Evolutionary conservation across 148 eudicot genomes (phyloP), one percentile per base, ranked within the genome.

Genomic region (Salicornia ramosissima): DNA sequence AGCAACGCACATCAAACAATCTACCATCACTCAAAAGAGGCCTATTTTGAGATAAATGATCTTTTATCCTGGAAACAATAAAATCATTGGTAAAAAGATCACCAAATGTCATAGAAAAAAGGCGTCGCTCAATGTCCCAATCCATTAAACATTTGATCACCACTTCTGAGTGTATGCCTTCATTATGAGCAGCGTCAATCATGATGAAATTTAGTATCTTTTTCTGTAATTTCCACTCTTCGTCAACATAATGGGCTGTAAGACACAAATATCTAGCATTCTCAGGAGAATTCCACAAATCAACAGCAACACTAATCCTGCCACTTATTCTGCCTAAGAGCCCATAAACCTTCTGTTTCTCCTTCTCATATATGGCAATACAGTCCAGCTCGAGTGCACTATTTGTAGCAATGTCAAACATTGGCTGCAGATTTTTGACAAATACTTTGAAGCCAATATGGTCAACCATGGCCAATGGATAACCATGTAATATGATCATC

Each of bases 401-500:
- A 45, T 85, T 82, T 52, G 78, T 85, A 47, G 80, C 73, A 63
- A 90, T 75, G 61, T 93, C 95, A 77, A 90, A 93, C 75, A 83
- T 45, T 28, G 98, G 98, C 79, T 93, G 98, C 47, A 93, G 85
- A 83, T 93, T 93, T 80, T 85, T 93, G 8, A 90, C 92, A 76
- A 93, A 93, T 67, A 82, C 77, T 72, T 88, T 93, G 71, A 93
- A 93, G 29, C 98, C 96, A 59, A 83, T 71, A 87, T 93, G 89
- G 65, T 93, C 96, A 49, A 90, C 95, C 92, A 93, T 93, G 56
- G 88, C 79, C 63, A 90, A 68, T 10, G 98, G 98, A 73, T 90
- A 93, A 66, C 96, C 96, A 83, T 93, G 98, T 72, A 88, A 72
- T 80, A 93, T 90, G 69, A 93, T 88, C 98, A 93, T 93, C 7